A percentile compares a stretch with the other conserved stretches of the same genome.
These are phyloP conservation scores for Pelargonium australe DNA, from an alignment of 441 rosid genomes.

Conservation along the genomic window DNA sequence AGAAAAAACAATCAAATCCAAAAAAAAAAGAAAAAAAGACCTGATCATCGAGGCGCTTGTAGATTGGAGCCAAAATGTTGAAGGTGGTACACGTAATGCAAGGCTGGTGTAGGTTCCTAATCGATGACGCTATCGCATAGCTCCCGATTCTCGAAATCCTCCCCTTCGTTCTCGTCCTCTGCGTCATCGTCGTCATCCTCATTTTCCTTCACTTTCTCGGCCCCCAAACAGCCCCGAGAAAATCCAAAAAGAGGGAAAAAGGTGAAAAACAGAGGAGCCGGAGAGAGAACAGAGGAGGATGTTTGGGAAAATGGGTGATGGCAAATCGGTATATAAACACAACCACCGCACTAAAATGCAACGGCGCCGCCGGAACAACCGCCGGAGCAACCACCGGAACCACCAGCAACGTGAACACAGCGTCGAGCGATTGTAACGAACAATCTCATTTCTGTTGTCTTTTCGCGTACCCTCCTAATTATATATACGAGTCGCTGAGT, in stretches of 20 bases:
- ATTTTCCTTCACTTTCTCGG: slow-evolving; percentile 4
- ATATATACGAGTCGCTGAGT: not conserved
- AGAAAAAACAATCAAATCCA: not conserved
- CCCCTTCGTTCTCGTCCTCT: slow-evolving; percentile 37
- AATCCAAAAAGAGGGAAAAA: not conserved
- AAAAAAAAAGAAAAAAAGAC: slow-evolving; percentile 13
- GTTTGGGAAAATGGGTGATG: too few relatives aligned
- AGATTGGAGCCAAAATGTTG: slow-evolving; percentile 88
- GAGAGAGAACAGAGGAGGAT: too few relatives aligned
- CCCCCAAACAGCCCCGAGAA: not conserved
- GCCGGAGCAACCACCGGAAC: not conserved
- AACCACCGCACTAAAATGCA: too few relatives aligned
- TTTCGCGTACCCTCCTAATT: not conserved
- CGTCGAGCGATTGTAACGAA: not conserved
- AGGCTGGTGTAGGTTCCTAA: slow-evolving; percentile 61
- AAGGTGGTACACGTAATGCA: slow-evolving; percentile 86
- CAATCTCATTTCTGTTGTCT: slow-evolving; percentile 3
- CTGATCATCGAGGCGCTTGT: slow-evolving; percentile 61
- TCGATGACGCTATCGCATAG: slow-evolving; percentile 75
- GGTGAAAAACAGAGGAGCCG: not conserved
- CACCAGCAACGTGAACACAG: not conserved
- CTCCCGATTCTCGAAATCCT: slow-evolving; percentile 72
- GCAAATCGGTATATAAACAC: too few relatives aligned
- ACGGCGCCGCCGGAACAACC: not conserved
- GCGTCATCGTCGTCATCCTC: not conserved